Conservation (phyloP, 2,329 filamentous ascomycete genomes). For the Fusarium nanum region DNA sequence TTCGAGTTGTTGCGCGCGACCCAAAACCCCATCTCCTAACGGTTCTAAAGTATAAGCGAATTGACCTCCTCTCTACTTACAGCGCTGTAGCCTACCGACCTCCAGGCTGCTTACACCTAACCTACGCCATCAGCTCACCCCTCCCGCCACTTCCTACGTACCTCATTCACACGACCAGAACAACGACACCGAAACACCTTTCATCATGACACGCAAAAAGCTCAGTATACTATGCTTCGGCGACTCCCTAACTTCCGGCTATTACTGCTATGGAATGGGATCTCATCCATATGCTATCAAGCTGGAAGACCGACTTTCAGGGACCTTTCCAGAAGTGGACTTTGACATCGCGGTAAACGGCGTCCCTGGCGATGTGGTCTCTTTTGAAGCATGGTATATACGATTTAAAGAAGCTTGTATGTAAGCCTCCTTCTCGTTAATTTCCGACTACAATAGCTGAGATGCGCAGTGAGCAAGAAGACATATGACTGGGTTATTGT, state of each 20-base stretch:
- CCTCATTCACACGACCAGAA: not conserved
- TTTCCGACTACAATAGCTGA: constrained; percentile 1
- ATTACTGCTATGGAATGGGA: constrained; percentile 54
- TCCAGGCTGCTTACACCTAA: constrained; percentile 18
- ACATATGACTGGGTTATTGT: constrained; percentile 71
- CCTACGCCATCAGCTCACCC: constrained; percentile 19
- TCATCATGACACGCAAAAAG: constrained; percentile 48
- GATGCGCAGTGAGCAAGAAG: constrained; percentile 35
- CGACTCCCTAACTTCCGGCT: constrained; percentile 72
- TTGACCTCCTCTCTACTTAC: not conserved
- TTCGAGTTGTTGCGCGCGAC: not conserved
- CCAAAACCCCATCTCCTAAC: not conserved
- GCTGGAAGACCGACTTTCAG: constrained; percentile 60
- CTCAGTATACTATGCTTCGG: constrained; percentile 73
- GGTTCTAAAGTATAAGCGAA: not conserved
- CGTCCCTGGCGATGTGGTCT: constrained; percentile 63
- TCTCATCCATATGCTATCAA: constrained; percentile 66
- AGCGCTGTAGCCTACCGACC: constrained; percentile 22
- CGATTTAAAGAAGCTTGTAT: constrained; percentile 54
- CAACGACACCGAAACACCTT: not conserved
- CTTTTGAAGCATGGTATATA: constrained; percentile 46
- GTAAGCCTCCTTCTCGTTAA: not conserved
- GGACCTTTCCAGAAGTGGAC: constrained; percentile 57
- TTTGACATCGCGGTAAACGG: constrained; percentile 63
- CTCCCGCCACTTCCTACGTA: constrained; percentile 9